Conservation (phyloP, 495 filamentous ascomycete species). For the Tuber indicum region DNA sequence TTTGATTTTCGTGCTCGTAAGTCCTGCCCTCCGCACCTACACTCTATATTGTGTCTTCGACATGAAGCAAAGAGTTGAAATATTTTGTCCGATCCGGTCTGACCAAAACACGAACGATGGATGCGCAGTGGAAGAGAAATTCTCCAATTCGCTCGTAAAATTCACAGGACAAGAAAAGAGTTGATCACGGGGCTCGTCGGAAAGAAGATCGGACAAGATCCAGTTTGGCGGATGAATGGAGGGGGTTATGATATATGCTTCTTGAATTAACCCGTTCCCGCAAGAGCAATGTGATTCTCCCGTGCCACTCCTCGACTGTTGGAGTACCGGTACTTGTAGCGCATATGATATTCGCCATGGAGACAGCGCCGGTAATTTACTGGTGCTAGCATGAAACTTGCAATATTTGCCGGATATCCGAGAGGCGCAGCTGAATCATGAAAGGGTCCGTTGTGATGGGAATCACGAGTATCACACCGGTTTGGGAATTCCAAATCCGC, state of each 20-base stretch:
- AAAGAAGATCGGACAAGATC: background rate
- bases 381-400: too few species aligned
- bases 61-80: background rate
- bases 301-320: background rate
- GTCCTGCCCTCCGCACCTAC: background rate
- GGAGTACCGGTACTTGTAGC: too few species aligned
- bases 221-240: background rate
- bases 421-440: background rate
- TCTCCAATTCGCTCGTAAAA: background rate
- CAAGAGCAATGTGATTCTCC: background rate
- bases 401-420: background rate
- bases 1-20: background rate
- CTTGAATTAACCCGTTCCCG: background rate
- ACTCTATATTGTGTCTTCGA: background rate
- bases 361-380: too few species aligned
- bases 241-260: background rate
- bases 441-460: background rate
- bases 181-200: background rate
- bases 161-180: background rate
- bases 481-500: background rate
- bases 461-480: background rate
- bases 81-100: background rate
- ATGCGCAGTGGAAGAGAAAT: background rate
- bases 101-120: background rate
- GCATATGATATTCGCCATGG: too few species aligned